phyloP scores from a whole-genome alignment of 495 filamentous ascomycete species.

The Chlorociboria aeruginascens region DNA sequence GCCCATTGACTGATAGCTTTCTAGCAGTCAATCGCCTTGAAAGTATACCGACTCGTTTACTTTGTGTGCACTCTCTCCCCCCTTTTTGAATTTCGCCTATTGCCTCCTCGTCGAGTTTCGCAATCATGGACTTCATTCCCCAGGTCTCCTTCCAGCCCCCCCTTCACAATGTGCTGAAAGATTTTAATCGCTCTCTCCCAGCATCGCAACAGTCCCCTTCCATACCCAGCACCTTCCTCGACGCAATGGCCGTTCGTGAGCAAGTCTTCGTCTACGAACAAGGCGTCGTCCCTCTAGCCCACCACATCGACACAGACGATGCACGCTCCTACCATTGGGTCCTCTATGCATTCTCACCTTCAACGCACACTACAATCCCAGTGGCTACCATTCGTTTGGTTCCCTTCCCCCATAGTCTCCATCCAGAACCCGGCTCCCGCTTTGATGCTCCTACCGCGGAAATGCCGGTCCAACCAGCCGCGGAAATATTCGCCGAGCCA shows the following conservation, averaged over 20 bases:
- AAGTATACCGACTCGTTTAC: no score
- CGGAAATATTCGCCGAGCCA: slow-evolving; percentile 9
- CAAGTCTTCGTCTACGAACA: slow-evolving; percentile 70
- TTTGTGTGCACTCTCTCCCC: no score
- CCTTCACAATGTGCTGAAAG: not conserved
- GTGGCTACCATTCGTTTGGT: slow-evolving; percentile 67
- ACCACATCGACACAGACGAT: slow-evolving; percentile 74
- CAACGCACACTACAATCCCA: slow-evolving; percentile 24
- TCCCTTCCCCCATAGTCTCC: slow-evolving; percentile 56
- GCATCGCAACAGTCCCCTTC: slow-evolving; percentile 29
- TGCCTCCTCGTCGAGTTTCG: no score
- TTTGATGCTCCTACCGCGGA: slow-evolving; percentile 8
- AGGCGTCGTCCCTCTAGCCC: slow-evolving; percentile 39
- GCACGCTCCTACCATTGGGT: slow-evolving; percentile 67
- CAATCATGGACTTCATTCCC: no score
- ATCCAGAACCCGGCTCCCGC: slow-evolving; percentile 25
- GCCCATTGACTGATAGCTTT: no score
- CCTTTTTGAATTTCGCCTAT: no score
- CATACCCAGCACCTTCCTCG: slow-evolving; percentile 48
- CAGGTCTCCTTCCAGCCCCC: no score
- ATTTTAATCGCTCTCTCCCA: slow-evolving; percentile 21
- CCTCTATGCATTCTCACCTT: slow-evolving; percentile 31
- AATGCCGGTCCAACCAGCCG: not conserved
- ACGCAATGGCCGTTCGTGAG: slow-evolving; percentile 64
- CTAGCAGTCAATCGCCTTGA: no score